Conservation (phyloP, 1,284 basidiomycete species). For the Xerocomus nothofagi region DNA sequence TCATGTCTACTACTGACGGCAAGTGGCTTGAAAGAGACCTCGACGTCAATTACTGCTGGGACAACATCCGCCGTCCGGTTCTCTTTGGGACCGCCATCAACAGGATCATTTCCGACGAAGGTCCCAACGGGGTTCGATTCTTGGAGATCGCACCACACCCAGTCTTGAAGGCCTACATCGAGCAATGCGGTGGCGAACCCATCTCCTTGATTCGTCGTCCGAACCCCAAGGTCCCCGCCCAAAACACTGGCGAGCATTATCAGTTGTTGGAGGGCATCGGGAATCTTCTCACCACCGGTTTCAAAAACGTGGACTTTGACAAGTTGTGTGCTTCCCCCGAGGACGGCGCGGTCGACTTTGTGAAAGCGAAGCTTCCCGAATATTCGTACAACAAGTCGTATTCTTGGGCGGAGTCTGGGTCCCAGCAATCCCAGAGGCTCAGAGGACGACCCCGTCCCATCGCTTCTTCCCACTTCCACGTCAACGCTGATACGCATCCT, state of each 20-base stretch:
- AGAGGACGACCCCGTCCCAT: slow-evolving; percentile 25
- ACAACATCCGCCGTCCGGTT: slow-evolving; percentile 33
- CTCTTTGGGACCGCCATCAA: slow-evolving; percentile 34
- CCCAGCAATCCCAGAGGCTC: slow-evolving; percentile 21
- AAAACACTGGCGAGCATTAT: slow-evolving; percentile 34
- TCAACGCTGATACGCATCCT: slow-evolving; percentile 28
- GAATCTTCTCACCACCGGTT: slow-evolving; percentile 26
- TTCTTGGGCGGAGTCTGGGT: slow-evolving; percentile 27
- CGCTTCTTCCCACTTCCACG: slow-evolving; percentile 25
- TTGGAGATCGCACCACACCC: slow-evolving; percentile 34
- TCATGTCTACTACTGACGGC: slow-evolving; percentile 36
- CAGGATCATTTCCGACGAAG: slow-evolving; percentile 32
- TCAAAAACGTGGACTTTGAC: slow-evolving; percentile 30
- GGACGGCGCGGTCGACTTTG: slow-evolving; percentile 16
- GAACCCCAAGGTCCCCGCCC: slow-evolving; percentile 27
- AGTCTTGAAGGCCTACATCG: slow-evolving; percentile 32
- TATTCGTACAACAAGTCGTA: slow-evolving; percentile 19
- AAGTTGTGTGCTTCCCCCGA: slow-evolving; percentile 23
- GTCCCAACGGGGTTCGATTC: slow-evolving; percentile 26
- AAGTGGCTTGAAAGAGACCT: slow-evolving; percentile 34
- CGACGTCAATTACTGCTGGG: slow-evolving; percentile 30
- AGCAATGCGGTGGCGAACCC: slow-evolving; percentile 34
- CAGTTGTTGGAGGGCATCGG: slow-evolving; percentile 32
- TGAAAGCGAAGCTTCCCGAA: slow-evolving; percentile 17
- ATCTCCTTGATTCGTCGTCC: slow-evolving; percentile 31